phyloP scores from a whole-genome alignment of 495 filamentous ascomycete genomes.

The Glonium stellatum region DNA sequence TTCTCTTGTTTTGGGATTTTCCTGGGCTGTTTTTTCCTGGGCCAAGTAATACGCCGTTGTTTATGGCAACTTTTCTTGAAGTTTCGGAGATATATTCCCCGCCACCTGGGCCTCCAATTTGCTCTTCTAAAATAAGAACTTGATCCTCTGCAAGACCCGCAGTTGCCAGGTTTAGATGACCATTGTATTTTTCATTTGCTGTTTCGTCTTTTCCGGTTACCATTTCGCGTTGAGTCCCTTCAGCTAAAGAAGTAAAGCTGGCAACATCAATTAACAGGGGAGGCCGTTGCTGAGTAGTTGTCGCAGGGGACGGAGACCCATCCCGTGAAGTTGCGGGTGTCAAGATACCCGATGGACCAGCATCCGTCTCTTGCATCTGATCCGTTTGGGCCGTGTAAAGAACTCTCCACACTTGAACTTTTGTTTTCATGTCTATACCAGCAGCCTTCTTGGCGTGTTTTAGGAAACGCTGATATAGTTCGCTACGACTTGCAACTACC shows the following conservation, averaged over 20 bases:
- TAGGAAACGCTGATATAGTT: constrained; percentile 64
- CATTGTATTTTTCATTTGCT: constrained; percentile 69
- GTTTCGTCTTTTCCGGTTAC: constrained; percentile 66
- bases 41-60: constrained; percentile 36
- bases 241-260: constrained; percentile 60
- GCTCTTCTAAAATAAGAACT: constrained; percentile 72
- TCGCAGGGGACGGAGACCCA: constrained; percentile 39
- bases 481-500: constrained; percentile 61
- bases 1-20: constrained; percentile 30
- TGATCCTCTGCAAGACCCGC: constrained; percentile 62
- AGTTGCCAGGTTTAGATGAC: constrained; percentile 52
- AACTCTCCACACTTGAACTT: constrained; percentile 74
- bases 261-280: constrained; percentile 66
- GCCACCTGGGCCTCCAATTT: constrained; percentile 46
- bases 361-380: constrained; percentile 25
- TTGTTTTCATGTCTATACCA: constrained; percentile 58
- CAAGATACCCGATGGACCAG: constrained; percentile 41
- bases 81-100: constrained; percentile 60
- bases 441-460: constrained; percentile 59
- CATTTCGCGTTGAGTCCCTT: constrained; percentile 61
- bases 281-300: constrained; percentile 35
- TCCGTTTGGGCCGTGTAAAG: constrained; percentile 39
- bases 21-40: constrained; percentile 36
- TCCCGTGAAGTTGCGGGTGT: constrained; percentile 55
- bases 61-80: constrained; percentile 26